Percentiles rank a stretch among this genome's conserved stretches.
phyloP scores from a whole-genome alignment of 2,329 filamentous ascomycete genomes.

The Pseudocercospora macadamiae region DNA sequence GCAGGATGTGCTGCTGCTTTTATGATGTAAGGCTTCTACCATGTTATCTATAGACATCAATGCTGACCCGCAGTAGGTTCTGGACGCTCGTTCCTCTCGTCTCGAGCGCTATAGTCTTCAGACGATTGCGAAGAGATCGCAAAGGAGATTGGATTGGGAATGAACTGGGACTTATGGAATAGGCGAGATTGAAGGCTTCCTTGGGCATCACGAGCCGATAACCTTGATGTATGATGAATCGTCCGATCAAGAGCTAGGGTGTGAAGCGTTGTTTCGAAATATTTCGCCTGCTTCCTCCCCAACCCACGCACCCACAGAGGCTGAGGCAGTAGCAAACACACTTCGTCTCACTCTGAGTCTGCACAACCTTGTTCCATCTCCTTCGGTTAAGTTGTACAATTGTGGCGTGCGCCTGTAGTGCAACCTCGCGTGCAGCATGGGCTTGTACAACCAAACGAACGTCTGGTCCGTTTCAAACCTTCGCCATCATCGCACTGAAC shows the following conservation, averaged over 20 bases:
- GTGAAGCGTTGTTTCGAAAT: too few relatives aligned
- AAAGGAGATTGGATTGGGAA: background rate
- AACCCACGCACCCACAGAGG: too few relatives aligned
- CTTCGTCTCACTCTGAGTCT: background rate
- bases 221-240: too few relatives aligned
- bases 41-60: background rate
- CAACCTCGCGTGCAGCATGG: background rate
- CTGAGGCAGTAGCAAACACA: constrained; percentile 4
- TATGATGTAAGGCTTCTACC: background rate
- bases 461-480: background rate
- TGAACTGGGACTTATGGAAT: background rate
- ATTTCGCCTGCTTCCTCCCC: too few relatives aligned
- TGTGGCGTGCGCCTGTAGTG: constrained; percentile 1
- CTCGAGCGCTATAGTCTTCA: background rate
- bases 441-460: background rate
- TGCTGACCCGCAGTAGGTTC: background rate
- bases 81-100: background rate
- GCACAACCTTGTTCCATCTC: background rate
- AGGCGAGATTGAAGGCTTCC: too few relatives aligned
- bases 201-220: too few relatives aligned
- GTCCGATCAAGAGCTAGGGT: too few relatives aligned
- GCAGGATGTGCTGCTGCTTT: background rate
- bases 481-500: background rate
- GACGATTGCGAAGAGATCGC: background rate
- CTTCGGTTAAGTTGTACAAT: background rate